A percentile compares a stretch with the other conserved stretches of the same genome.
These are phyloP conservation scores for Eleusine coracana DNA, from an alignment of 176 grass and related monocot genomes.

Conservation along the genomic window DNA sequence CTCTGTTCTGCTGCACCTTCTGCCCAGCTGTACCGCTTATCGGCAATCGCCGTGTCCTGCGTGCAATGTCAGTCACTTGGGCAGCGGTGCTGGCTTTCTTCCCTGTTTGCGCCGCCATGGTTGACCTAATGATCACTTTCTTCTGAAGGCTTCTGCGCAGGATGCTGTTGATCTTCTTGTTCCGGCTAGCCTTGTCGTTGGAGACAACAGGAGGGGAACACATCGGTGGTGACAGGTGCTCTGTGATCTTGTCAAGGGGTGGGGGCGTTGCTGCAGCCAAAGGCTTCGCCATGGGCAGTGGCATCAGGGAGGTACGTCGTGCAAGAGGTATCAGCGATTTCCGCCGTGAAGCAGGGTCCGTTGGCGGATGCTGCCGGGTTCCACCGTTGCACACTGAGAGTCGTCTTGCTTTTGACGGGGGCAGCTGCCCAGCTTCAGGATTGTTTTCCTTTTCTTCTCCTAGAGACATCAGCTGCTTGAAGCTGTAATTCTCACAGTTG, in stretches of 20 bases:
- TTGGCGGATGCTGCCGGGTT: conserved; percentile 34
- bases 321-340: conserved; percentile 51
- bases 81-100: conserved; percentile 32
- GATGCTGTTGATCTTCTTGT: conserved; percentile 75
- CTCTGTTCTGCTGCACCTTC: conserved; percentile 45
- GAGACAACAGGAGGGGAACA: conserved; percentile 36
- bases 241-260: conserved; percentile 39
- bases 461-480: conserved; percentile 58
- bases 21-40: not conserved
- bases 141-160: conserved; percentile 91
- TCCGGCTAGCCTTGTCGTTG: conserved; percentile 46
- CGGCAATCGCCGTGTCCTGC: conserved; percentile 45
- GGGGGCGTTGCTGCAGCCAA: not conserved
- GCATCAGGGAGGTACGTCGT: conserved; percentile 50
- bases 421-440: conserved; percentile 40
- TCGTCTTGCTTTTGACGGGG: conserved; percentile 45
- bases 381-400: conserved; percentile 53
- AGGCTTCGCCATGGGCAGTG: conserved; percentile 47
- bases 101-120: conserved; percentile 37
- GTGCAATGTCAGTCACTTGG: conserved; percentile 39
- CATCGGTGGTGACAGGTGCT: conserved; percentile 28
- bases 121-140: conserved; percentile 80
- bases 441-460: conserved; percentile 86
- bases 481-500: conserved; percentile 52
- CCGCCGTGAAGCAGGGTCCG: conserved; percentile 35